A percentile compares a stretch with the other conserved stretches of the same genome.
Conservation (phyloP, 2,329 filamentous ascomycete genomes). For the Aspergillus hortae region DNA sequence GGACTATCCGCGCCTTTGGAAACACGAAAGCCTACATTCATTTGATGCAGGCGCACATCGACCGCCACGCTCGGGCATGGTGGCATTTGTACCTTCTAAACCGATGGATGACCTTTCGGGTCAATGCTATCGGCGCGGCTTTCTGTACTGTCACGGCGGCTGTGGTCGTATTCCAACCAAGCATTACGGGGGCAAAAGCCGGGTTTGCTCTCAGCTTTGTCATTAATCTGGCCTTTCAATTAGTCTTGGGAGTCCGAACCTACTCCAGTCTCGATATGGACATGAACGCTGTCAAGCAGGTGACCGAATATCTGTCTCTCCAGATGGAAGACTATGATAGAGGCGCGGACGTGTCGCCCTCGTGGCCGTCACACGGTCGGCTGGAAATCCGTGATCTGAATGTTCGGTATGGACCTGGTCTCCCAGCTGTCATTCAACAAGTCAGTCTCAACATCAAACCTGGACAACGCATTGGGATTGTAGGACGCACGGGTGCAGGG, state of each 20-base stretch:
- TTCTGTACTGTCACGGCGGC: constrained; percentile 54
- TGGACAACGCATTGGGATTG: constrained; percentile 13
- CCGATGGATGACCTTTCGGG: constrained; percentile 68
- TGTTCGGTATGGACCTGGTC: constrained; percentile 65
- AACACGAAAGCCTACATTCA: neutral
- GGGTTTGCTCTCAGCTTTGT: constrained; percentile 31
- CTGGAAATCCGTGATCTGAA: constrained; percentile 68
- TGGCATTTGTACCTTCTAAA: constrained; percentile 67
- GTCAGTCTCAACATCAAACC: constrained; percentile 9
- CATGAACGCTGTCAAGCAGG: constrained; percentile 39
- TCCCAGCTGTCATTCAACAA: constrained; percentile 40
- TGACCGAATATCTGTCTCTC: constrained; percentile 54
- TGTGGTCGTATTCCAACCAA: neutral
- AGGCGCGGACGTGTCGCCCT: constrained; percentile 40
- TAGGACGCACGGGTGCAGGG: constrained; percentile 23
- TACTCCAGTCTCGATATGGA: constrained; percentile 48
- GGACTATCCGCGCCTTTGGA: constrained; percentile 68
- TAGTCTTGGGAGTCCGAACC: neutral
- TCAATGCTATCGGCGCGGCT: constrained; percentile 58
- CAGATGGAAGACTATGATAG: constrained; percentile 43
- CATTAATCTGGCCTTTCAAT: neutral
- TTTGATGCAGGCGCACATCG: neutral
- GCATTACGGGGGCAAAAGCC: neutral
- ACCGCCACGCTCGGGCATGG: neutral
- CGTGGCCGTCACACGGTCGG: constrained; percentile 50